Evolutionary conservation across 2,329 filamentous ascomycete species (phyloP), one percentile per base, ranked within the genome.

Genomic region (Cercospora berteroae): DNA sequence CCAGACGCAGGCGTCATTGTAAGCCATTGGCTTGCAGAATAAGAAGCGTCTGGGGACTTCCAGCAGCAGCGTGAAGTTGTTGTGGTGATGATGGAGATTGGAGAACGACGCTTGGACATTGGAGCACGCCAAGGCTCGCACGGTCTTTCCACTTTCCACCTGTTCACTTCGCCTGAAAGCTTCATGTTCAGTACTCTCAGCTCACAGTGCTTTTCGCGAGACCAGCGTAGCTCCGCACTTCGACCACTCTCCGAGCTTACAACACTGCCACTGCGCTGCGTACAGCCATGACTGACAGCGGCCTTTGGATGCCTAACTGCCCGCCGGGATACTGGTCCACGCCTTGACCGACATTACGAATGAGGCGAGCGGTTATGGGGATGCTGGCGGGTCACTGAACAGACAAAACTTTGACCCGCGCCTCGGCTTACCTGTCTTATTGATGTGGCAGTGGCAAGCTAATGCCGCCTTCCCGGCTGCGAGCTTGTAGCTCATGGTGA

Each of bases 361-460:
- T 63, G 44, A 63, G 60, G 60, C 60, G 60, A 27, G 10, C 2
- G n/a, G n/a, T 8, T 7, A 58, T 44, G 61, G 50, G 61, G 39
- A 64, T 57, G 52, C 52, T 64, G 31, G 61, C 33, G n/a, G 60
- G 60, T 52, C 27, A 23, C 18, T 48, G 56, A 36, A 27, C 64
- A 13, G 16, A 60, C 27, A 23, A 23, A 33, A 29, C 13, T 18
- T 27, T 27, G 31, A 29, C 12, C 52, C 27, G 55, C 57, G 60
- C 65, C 61, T 63, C 65, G 65, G 60, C 65, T 67, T 63, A 36
- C 65, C 65, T 60, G 33, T 60, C 48, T 67, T n/a, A 50, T 59
- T 39, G 13, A 58, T 48, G 50, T 48, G 65, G 65, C 48, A 60
- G 52, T 58, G 27, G 60, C 50, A 58, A 58, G 55, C 60, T 42